Evolutionary conservation across 2,329 filamentous ascomycete species (phyloP).

Genomic region (Colletotrichum neosansevieriae): DNA sequence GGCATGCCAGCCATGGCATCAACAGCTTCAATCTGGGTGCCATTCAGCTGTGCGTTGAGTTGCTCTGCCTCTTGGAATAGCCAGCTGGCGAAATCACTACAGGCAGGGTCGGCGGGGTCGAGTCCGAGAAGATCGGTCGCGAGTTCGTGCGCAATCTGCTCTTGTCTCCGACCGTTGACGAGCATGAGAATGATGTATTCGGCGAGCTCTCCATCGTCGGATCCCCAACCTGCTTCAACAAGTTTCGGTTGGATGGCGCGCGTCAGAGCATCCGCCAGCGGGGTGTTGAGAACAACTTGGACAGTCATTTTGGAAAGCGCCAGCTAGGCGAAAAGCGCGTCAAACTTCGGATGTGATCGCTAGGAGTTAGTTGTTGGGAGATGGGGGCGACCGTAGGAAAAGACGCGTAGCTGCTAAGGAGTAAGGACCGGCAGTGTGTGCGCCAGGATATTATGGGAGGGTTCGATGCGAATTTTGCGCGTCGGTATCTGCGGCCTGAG

Average conservation of each 20-base stretch:
- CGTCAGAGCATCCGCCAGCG: constrained; percentile 86
- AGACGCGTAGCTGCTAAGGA: constrained; percentile 29
- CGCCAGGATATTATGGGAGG: constrained; percentile 5
- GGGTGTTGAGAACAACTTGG: constrained; percentile 81
- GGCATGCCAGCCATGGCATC: constrained; percentile 48
- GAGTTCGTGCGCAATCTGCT: constrained; percentile 89
- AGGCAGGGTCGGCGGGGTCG: constrained; percentile 83
- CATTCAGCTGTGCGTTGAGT: constrained; percentile 74
- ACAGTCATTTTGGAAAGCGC: constrained; percentile 73
- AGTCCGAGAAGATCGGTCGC: constrained; percentile 88
- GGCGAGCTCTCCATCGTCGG: constrained; percentile 85
- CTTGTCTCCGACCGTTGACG: constrained; percentile 91
- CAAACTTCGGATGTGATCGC: constrained; percentile 23
- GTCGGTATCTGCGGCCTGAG: background rate
- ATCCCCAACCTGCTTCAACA: constrained; percentile 91
- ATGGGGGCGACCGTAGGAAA: constrained; percentile 10
- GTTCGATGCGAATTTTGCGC: constrained; percentile 6
- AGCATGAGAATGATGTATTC: constrained; percentile 99
- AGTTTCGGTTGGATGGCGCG: constrained; percentile 89
- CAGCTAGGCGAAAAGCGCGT: constrained; percentile 20
- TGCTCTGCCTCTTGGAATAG: constrained; percentile 87
- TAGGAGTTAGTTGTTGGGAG: constrained; percentile 3
- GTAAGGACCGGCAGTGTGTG: constrained; percentile 10
- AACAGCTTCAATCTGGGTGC: constrained; percentile 51
- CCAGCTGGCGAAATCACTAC: constrained; percentile 90